These are phyloP conservation scores for Wickerhamiella lipophila DNA, from an alignment of 805 yeast species.

Conservation along the genomic window DNA sequence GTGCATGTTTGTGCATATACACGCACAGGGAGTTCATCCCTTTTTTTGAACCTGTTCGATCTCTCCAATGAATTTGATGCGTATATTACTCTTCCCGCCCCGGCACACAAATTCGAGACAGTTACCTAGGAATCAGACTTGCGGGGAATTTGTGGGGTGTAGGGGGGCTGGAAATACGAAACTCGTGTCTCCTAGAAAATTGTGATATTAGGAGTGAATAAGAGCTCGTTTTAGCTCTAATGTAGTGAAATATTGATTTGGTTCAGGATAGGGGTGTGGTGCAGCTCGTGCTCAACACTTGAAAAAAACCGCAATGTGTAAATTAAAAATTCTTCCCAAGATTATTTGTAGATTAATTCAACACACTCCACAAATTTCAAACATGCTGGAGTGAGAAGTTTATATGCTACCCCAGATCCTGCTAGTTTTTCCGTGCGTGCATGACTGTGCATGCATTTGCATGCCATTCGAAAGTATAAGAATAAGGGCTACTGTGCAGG, in stretches of 20 bases:
- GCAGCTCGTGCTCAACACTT: not conserved
- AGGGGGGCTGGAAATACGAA: not conserved
- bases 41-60: not conserved
- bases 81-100: not conserved
- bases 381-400: not conserved
- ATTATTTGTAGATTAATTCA: not conserved
- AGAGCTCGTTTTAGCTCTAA: no score
- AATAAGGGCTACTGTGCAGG: not conserved
- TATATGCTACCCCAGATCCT: not conserved
- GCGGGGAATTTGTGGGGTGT: not conserved
- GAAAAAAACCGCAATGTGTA: not conserved
- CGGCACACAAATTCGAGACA: not conserved
- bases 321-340: not conserved
- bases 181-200: not conserved
- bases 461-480: not conserved
- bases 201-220: not conserved
- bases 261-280: not conserved
- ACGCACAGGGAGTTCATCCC: not conserved
- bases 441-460: not conserved
- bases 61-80: not conserved
- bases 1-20: not conserved
- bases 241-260: not conserved
- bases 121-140: not conserved
- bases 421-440: conserved; percentile 1
- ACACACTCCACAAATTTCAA: conserved; percentile 2